Conservation (phyloP, 1,284 basidiomycete genomes). For the Tylopilus orsonianus region DNA sequence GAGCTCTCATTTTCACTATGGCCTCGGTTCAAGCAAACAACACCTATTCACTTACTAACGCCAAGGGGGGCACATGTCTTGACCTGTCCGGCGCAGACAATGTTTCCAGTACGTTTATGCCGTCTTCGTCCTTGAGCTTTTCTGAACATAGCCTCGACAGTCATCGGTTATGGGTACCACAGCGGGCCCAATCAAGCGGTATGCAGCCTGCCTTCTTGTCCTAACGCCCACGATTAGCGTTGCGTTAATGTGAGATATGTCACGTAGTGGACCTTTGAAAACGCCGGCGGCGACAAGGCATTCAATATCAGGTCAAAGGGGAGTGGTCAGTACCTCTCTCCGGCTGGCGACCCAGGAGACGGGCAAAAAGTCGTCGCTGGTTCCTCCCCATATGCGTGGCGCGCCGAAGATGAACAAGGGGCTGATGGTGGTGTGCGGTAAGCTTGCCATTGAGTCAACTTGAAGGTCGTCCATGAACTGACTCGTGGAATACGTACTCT, state of each 20-base stretch:
- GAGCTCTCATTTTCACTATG: too few species aligned
- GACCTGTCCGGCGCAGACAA: slow-evolving; percentile 57
- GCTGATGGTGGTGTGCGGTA: slow-evolving; percentile 21
- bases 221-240: not conserved
- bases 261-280: slow-evolving; percentile 48
- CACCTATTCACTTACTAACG: slow-evolving; percentile 50
- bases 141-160: slow-evolving; percentile 24
- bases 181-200: slow-evolving; percentile 52
- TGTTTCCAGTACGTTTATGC: slow-evolving; percentile 38
- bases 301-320: slow-evolving; percentile 45
- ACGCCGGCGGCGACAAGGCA: slow-evolving; percentile 26
- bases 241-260: not conserved
- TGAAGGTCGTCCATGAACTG: too few species aligned
- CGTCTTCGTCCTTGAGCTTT: not conserved
- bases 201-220: not conserved
- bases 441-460: too few species aligned
- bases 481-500: too few species aligned
- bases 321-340: slow-evolving; percentile 42
- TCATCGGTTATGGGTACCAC: slow-evolving; percentile 50
- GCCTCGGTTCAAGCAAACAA: slow-evolving; percentile 17
- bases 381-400: slow-evolving; percentile 41
- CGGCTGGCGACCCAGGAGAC: slow-evolving; percentile 29
- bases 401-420: slow-evolving; percentile 35
- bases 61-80: slow-evolving; percentile 46
- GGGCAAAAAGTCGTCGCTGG: slow-evolving; percentile 34